These are phyloP conservation scores for Aegilops longissima DNA, from an alignment of 176 grass and related monocot species.

Conservation along the genomic window DNA sequence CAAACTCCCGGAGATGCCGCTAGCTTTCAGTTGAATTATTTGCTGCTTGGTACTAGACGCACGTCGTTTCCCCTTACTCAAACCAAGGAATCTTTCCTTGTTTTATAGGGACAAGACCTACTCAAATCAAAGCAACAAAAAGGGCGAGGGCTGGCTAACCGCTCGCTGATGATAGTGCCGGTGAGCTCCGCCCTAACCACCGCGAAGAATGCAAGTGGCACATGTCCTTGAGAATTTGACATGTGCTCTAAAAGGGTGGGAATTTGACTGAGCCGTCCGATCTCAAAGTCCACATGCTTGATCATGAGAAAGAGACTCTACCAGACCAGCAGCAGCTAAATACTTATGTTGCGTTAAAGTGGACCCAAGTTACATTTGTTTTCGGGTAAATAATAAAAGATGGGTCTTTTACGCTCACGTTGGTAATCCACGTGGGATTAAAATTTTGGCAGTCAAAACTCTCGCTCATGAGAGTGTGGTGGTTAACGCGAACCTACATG, in stretches of 20 bases:
- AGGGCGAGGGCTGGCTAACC: background rate
- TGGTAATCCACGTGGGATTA: background rate
- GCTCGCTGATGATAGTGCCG: background rate
- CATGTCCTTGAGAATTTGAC: background rate
- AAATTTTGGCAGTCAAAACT: background rate
- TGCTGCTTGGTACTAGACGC: background rate
- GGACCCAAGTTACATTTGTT: background rate
- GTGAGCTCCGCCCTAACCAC: background rate
- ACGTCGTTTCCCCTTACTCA: constrained; percentile 1
- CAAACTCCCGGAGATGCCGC: constrained; percentile 18
- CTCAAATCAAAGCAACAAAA: constrained; percentile 40
- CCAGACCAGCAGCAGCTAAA: background rate
- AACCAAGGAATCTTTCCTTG: constrained; percentile 41
- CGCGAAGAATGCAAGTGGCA: background rate
- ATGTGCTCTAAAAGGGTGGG: background rate
- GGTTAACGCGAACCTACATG: too few species aligned
- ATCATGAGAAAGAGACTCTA: background rate
- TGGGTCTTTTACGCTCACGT: background rate
- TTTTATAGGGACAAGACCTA: constrained; percentile 30
- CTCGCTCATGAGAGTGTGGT: too few species aligned
- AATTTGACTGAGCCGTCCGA: background rate
- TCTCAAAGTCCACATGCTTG: background rate
- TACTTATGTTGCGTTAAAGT: background rate
- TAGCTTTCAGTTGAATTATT: constrained; percentile 41
- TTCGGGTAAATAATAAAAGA: background rate